These are phyloP conservation scores for Lactifluus piperatus DNA, from an alignment of 768 basidiomycete genomes.

Conservation along the genomic window DNA sequence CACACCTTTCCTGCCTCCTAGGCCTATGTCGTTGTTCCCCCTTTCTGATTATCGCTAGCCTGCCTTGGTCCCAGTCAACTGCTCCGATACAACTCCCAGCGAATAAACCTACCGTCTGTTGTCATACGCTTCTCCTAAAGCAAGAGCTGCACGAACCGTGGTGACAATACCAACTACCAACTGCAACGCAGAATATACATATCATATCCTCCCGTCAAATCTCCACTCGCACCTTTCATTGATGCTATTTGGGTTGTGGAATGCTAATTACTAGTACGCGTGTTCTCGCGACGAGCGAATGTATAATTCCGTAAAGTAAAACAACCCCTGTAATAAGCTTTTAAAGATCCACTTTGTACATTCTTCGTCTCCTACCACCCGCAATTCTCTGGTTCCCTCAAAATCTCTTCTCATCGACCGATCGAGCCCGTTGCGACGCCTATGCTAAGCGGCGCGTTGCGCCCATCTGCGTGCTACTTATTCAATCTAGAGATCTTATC, in stretches of 20 bases:
- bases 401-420: slow-evolving; percentile 15
- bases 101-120: background rate
- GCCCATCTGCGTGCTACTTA: slow-evolving; percentile 3
- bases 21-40: too few relatives aligned
- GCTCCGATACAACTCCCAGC: background rate
- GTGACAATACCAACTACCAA: too few relatives aligned
- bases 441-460: slow-evolving; percentile 2
- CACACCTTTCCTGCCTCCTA: too few relatives aligned
- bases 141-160: background rate
- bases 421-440: slow-evolving; percentile 2
- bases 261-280: background rate
- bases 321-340: background rate
- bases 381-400: slow-evolving; percentile 1
- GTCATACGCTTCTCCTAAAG: background rate
- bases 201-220: too few relatives aligned
- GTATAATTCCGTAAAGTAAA: background rate
- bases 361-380: slow-evolving; percentile 7
- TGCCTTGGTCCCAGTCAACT: too few relatives aligned
- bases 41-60: too few relatives aligned
- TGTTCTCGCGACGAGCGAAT: too few relatives aligned
- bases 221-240: background rate
- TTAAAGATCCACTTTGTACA: background rate
- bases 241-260: background rate
- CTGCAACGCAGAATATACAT: too few relatives aligned
- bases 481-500: background rate